Percentiles rank a stretch among this genome's conserved stretches.
Evolutionary conservation across 2,329 filamentous ascomycete species (phyloP).

Genomic region (Elsinoe batatas): DNA sequence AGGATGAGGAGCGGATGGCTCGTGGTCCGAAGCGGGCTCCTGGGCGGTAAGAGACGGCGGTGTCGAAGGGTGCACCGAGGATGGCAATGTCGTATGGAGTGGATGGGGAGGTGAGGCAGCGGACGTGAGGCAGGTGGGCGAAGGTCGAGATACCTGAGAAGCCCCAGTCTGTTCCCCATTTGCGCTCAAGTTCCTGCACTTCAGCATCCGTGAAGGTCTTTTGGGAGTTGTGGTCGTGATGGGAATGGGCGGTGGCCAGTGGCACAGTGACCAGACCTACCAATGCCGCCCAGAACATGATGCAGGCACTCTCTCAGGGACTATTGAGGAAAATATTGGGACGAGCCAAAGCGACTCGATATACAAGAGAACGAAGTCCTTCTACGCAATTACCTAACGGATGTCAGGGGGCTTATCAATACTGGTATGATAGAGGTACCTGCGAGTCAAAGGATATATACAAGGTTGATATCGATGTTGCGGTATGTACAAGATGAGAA

Average conservation of each 20-base stretch:
- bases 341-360: neutral
- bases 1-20: slow-evolving; percentile 74
- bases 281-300: neutral
- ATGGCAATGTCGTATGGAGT: slow-evolving; percentile 39
- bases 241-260: slow-evolving; percentile 10
- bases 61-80: slow-evolving; percentile 42
- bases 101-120: slow-evolving; percentile 40
- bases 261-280: neutral
- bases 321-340: neutral
- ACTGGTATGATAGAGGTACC: neutral
- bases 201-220: slow-evolving; percentile 14
- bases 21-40: slow-evolving; percentile 69
- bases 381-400: neutral
- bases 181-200: slow-evolving; percentile 15
- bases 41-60: slow-evolving; percentile 38
- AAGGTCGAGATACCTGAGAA: slow-evolving; percentile 28
- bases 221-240: slow-evolving; percentile 13
- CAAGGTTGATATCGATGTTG: neutral
- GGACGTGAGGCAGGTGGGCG: slow-evolving; percentile 37
- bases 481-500: neutral
- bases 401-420: neutral
- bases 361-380: neutral
- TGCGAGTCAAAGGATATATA: too few relatives aligned
- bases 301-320: neutral
- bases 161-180: slow-evolving; percentile 18